Base-by-base conservation (phyloP, 2,329 filamentous ascomycete species). In the Lecanicillium sp. region DNA sequence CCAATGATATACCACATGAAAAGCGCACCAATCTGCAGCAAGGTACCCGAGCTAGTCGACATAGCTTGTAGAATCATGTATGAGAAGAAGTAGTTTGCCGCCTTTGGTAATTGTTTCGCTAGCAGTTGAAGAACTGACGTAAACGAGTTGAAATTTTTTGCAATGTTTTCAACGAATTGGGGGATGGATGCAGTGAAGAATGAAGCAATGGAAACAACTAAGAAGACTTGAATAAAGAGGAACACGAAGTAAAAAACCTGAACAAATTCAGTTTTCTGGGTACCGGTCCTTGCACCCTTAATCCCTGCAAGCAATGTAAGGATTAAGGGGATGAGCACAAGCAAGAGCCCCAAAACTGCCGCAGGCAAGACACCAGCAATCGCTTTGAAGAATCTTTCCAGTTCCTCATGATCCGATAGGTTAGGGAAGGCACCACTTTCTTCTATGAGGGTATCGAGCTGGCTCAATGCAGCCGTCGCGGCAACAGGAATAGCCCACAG, bases 11-110 rank as follows among this genome's bases (percentile, higher is more conserved):
- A 94, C 80, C 89, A 94, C 46, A 82, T 69, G 33, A 88, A 54
- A 4, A 98, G 71, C 4, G 80, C 76, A n/a, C 77, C 78, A 17
- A 94, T 75, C 53, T 96, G 92, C 11, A 95, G 67, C 4, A 96
- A 68, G 1, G 86, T 90, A 58, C 85, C 88, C 2, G 90, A 90
- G 58, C 88, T 95, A 45, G 86, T 88, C 45, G 86, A 88, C 51
- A 96, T 71, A 1, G 89, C 87, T 53, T 96, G 92, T 9, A 98
- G 79, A 55, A 95, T 83, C 80, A 98, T 89, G 72, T 98, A 98
- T 1, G 87, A 90, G 70, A 95, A 96, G 68, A 96, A 98, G 61
- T 96, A 98, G 56, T 95, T 95, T 50, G 87, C 84, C 0, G 89
- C 83, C 49, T 78, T 84, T 2, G 92, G 92, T 5, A 98, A 66